Evolutionary conservation across 345 rosid genomes (phyloP), one percentile per base, ranked within the genome.

Genomic region (Murraya koenigii): DNA sequence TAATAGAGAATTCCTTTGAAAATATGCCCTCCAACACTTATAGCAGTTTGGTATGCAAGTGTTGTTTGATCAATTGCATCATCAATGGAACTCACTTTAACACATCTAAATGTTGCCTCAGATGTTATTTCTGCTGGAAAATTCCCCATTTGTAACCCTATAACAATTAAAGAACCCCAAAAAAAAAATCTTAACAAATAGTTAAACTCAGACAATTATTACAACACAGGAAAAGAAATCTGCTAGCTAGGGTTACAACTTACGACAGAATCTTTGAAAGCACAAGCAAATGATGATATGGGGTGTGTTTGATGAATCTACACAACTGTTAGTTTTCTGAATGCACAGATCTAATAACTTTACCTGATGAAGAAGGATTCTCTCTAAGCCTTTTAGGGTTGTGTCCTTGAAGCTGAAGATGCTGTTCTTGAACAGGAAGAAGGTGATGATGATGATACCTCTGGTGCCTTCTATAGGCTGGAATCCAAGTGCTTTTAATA

Each of bases 1-100:
- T 89, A 89, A 39, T 87, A 87, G 56, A 89, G 89, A 68, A 89
- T 81, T 20, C 92, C 92, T 55, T 76, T 89, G 78, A 89, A 89
- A 19, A 74, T 72, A 78, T 82, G 92, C 19, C 90, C 90, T 64
- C 90, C 89, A 3, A 89, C 84, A 68, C 71, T 81, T 38, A 89
- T 85, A 9, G 84, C 80, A 36, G 90, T 84, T 58, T 85, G 89
- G 71, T 89, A 89, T 3, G 90, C 92, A 62, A 52, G 70, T 52
- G 22, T 15, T 52, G 56, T 52, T 30, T 84, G 85, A 56, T 85
- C 92, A 20, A 72, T 81, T n/a, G 75, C 70, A 2, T 82, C 84
- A 8, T 85, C 90, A 74, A 80, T 66, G 36, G 86, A 47, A 78
- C 84, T 87, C 67, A 89, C 81, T 70, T 77, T 77, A 30, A 89